Evolutionary conservation across 768 basidiomycete species (phyloP), one percentile per base, ranked within the genome.

Genomic region (Termitomyces sp.): DNA sequence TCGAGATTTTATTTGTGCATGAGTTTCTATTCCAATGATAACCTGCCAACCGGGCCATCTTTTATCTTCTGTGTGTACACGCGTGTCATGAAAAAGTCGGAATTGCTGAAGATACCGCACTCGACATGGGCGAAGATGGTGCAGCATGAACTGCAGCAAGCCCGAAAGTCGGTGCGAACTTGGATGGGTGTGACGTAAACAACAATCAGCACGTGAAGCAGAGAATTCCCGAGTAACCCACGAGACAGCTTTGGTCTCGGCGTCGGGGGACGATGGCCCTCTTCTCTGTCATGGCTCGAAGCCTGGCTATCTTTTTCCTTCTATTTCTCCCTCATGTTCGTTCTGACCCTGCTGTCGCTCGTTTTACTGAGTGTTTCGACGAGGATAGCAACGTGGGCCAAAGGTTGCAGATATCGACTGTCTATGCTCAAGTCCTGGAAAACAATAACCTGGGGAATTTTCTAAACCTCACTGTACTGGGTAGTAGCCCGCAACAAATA

Each of bases 21-120:
- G 97, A 5, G 96, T 92, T 70, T 99, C 97, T 51, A 99, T 88
- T 15, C 97, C 97, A 37, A 98, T 86, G 45, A 96, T 79, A 20
- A 97, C 88, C 65, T 89, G 82, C 92, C 93, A 98, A 25, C 88
- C 94, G 15, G 88, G 89, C 91, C 91, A 92, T 54, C 88, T 73
- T 45, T 69, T 55, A 62, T 82, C 80, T 47, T 76, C 74, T 50
- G 66, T 65, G 65, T 74, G 70, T 40, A 56, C 57, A 14, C 77
- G 70, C 5, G 70, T 61, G 48, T 77, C 71, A 66, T 78, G 75
- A 61, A 77, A 77, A 25, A 45, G 57, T 53, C 67, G 64, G 17
- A 58, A 68, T 50, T 56, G 65, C 65, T 64, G 59, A 50, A 65
- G 49, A 36, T 57, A 57, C 56, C 55, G 56, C 59, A 60, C 57